Percentiles rank a stretch among this genome's conserved stretches.
Evolutionary conservation across 805 yeast species (phyloP).

Genomic region (Saccharomycopsis fibuligera): DNA sequence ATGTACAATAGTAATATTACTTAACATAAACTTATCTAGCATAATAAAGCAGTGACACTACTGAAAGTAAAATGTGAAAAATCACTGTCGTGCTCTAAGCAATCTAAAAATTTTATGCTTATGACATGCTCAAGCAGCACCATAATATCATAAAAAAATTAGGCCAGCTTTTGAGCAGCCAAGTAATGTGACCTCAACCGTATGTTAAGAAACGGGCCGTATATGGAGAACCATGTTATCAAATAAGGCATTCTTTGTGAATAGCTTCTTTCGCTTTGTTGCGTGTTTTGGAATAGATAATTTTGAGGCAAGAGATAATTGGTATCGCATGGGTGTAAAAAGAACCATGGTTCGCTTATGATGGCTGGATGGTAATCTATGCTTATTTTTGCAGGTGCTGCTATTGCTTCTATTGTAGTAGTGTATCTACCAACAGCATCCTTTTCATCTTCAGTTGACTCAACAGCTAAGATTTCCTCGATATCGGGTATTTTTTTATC

Average conservation of each 20-base stretch:
- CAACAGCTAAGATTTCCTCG: not conserved
- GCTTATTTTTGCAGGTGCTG: not conserved
- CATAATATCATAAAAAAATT: not conserved
- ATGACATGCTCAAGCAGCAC: not conserved
- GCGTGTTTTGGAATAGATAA: too few species aligned
- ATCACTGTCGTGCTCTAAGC: too few species aligned
- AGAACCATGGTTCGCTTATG: not conserved
- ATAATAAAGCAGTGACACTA: not conserved
- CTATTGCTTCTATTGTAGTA: not conserved
- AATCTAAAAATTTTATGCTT: too few species aligned
- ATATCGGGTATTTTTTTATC: not conserved
- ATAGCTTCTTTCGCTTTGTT: too few species aligned
- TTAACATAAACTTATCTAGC: not conserved
- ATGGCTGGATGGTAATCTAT: slow-evolving; percentile 5
- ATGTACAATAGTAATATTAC: not conserved
- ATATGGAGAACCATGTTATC: not conserved
- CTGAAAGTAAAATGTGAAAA: not conserved
- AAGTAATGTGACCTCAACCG: not conserved
- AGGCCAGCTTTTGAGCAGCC: too few species aligned
- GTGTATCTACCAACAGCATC: too few species aligned
- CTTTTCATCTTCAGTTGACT: not conserved
- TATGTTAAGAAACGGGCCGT: slow-evolving; percentile 1
- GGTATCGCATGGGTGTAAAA: slow-evolving; percentile 6
- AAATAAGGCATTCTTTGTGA: not conserved
- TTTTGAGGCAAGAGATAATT: not conserved